A percentile compares a stretch with the other conserved stretches of the same genome.
These are phyloP conservation scores for Beverwykella pulmonaria DNA, from an alignment of 495 filamentous ascomycete genomes.

Conservation along the genomic window DNA sequence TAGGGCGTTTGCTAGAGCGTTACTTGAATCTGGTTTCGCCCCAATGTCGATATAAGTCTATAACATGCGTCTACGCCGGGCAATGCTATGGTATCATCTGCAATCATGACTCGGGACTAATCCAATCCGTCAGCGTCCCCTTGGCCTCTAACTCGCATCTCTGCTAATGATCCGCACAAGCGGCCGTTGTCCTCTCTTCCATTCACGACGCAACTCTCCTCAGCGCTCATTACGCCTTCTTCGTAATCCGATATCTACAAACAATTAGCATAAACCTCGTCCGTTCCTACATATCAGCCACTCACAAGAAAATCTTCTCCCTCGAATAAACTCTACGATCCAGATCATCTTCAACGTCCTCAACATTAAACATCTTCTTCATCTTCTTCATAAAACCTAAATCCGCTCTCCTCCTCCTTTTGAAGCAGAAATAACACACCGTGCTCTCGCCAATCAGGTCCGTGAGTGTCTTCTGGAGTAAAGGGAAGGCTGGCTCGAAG, in stretches of 20 bases:
- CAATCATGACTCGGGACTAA: background rate
- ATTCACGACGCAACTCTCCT: background rate
- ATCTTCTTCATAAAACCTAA: conserved; percentile 53
- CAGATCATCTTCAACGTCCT: conserved; percentile 50
- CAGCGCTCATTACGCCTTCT: conserved; percentile 4
- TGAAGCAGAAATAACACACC: conserved; percentile 92
- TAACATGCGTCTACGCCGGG: background rate
- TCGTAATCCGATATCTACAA: conserved; percentile 29
- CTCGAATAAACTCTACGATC: conserved; percentile 46
- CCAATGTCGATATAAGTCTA: background rate
- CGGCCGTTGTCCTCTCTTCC: background rate
- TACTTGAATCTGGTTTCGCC: background rate
- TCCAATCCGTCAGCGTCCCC: too few species aligned
- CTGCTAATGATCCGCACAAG: too few species aligned
- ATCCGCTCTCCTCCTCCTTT: conserved; percentile 70
- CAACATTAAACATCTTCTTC: conserved; percentile 50
- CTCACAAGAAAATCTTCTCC: conserved; percentile 55
- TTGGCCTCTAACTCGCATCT: too few species aligned
- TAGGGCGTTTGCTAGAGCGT: background rate
- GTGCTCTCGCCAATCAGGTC: conserved; percentile 54
- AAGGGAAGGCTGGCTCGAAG: conserved; percentile 91
- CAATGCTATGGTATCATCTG: background rate
- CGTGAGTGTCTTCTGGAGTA: conserved; percentile 75
- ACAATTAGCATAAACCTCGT: background rate
- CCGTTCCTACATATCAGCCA: background rate